These are phyloP conservation scores for Schrenkiella parvula DNA, from an alignment of 345 rosid genomes.

Conservation along the genomic window DNA sequence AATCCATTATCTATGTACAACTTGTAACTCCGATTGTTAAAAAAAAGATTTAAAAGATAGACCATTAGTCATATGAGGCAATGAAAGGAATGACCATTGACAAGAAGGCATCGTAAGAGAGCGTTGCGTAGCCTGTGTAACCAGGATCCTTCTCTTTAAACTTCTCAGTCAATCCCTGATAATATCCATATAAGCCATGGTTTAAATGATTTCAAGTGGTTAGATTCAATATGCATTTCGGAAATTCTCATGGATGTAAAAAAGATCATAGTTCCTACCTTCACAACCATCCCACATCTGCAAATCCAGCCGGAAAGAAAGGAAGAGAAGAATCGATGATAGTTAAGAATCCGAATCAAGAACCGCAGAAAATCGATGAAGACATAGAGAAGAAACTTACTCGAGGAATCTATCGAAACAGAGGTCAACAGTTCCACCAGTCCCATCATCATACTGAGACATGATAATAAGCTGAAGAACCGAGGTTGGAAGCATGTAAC, in stretches of 20 bases:
- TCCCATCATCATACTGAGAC: slow-evolving; percentile 50
- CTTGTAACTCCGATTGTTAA: neutral
- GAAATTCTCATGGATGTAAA: neutral
- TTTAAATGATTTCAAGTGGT: neutral
- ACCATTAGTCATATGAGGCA: slow-evolving; percentile 44
- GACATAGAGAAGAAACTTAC: slow-evolving; percentile 37
- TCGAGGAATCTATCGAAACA: slow-evolving; percentile 60
- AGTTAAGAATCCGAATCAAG: neutral
- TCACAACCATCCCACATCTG: slow-evolving; percentile 74
- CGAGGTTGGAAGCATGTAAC: slow-evolving; percentile 57
- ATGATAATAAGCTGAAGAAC: slow-evolving; percentile 51
- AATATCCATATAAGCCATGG: neutral
- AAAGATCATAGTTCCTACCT: slow-evolving; percentile 42
- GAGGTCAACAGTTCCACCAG: slow-evolving; percentile 44
- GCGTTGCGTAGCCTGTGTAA: slow-evolving; percentile 45
- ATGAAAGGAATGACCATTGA: slow-evolving; percentile 58
- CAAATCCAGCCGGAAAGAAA: slow-evolving; percentile 14
- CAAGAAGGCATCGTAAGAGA: slow-evolving; percentile 60
- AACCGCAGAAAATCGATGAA: neutral
- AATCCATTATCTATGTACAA: neutral
- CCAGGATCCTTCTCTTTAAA: slow-evolving; percentile 60
- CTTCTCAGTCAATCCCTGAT: slow-evolving; percentile 67
- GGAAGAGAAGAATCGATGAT: neutral
- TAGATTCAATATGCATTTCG: neutral
- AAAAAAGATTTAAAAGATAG: neutral